These are phyloP conservation scores for Candida maesae DNA, from an alignment of 805 yeast genomes.

Conservation along the genomic window DNA sequence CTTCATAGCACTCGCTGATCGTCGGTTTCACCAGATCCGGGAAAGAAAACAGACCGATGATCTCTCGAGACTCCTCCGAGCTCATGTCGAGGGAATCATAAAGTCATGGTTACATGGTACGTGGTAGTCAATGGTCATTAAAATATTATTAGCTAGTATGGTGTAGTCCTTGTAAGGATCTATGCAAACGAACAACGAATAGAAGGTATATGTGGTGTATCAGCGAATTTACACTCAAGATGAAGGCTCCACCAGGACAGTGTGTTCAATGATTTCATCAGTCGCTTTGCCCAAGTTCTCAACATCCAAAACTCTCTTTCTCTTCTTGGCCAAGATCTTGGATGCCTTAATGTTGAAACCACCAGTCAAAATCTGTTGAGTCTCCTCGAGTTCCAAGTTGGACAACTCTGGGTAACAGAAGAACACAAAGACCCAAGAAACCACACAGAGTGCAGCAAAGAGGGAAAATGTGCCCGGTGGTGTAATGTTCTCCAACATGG, in stretches of 20 bases:
- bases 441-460: slow-evolving; percentile 75
- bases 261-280: slow-evolving; percentile 27
- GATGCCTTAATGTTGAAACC: slow-evolving; percentile 84
- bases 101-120: no score
- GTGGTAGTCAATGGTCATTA: no score
- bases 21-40: no score
- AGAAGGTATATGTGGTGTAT: not conserved
- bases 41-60: no score
- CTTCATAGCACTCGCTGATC: no score
- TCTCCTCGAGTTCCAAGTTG: slow-evolving; percentile 87
- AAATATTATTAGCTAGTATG: no score
- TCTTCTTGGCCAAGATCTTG: slow-evolving; percentile 48
- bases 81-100: no score
- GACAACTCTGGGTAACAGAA: slow-evolving; percentile 92
- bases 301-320: slow-evolving; percentile 23
- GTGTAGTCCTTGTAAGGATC: no score
- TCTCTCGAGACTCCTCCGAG: no score
- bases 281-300: slow-evolving; percentile 25
- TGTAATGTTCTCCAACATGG: slow-evolving; percentile 89
- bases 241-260: slow-evolving; percentile 1
- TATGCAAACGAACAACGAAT: not conserved
- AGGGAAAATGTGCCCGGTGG: slow-evolving; percentile 94
- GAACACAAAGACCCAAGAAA: slow-evolving; percentile 70
- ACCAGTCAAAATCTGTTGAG: slow-evolving; percentile 71
- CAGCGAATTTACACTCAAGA: not conserved